Evolutionary conservation across 257 asterid genomes (phyloP).

Genomic region (Capsicum rhomboideum): DNA sequence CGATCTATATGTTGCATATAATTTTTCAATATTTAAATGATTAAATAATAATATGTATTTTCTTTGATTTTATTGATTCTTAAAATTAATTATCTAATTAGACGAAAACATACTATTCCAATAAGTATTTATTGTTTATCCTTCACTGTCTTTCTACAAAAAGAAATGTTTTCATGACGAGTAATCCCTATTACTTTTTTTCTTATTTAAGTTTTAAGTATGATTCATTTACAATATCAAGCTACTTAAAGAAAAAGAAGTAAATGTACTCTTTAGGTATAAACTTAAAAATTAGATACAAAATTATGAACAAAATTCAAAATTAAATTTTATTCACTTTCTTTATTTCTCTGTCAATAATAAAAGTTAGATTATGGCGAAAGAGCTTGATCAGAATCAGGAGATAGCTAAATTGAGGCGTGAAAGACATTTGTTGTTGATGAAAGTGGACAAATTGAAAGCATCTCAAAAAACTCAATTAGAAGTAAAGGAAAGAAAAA

Average conservation of each 20-base stretch:
- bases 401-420: background rate
- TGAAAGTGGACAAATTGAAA: background rate
- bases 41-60: too few relatives aligned
- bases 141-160: background rate
- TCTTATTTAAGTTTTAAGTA: background rate
- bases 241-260: background rate
- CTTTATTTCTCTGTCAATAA: too few relatives aligned
- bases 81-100: background rate
- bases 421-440: background rate
- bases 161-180: background rate
- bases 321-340: background rate
- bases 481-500: background rate
- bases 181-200: background rate
- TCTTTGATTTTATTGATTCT: background rate
- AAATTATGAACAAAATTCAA: background rate
- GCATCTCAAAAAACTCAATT: background rate
- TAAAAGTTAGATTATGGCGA: background rate
- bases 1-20: background rate
- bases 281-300: background rate
- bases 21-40: too few relatives aligned
- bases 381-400: background rate
- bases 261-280: background rate
- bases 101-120: background rate
- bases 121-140: background rate
- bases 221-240: background rate